Evolutionary conservation across 805 yeast species (phyloP).

Genomic region (Metschnikowia continentalis): DNA sequence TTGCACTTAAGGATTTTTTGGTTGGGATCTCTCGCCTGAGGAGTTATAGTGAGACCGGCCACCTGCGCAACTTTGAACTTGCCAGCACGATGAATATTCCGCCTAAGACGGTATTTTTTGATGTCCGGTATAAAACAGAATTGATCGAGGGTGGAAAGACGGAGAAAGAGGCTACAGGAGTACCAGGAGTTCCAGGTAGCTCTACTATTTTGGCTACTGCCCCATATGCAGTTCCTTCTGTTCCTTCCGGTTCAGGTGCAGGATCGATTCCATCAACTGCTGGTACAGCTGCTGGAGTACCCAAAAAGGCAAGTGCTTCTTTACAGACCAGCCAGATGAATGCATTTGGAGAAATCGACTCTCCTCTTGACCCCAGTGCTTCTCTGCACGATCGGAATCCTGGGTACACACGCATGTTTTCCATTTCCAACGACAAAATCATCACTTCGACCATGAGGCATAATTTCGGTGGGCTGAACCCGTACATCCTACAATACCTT

Average conservation of each 20-base stretch:
- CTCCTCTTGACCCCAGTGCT: constrained; percentile 19
- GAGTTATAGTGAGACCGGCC: constrained; percentile 6
- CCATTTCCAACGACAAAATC: constrained; percentile 28
- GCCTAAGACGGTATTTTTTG: constrained; percentile 38
- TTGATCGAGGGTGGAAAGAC: no score
- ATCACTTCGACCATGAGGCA: constrained; percentile 39
- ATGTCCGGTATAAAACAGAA: constrained; percentile 35
- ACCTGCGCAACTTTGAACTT: constrained; percentile 15
- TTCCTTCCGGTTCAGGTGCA: no score
- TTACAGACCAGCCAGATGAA: constrained; percentile 39
- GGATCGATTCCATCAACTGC: no score
- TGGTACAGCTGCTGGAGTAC: constrained; percentile 11
- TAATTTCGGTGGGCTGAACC: constrained; percentile 67
- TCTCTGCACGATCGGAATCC: neutral
- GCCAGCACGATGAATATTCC: constrained; percentile 17
- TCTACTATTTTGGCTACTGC: no score
- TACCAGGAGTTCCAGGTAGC: no score
- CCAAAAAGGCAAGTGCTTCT: constrained; percentile 32
- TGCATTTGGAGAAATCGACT: constrained; percentile 44
- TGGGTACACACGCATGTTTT: constrained; percentile 26
- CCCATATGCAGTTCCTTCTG: no score
- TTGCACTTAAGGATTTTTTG: constrained; percentile 64
- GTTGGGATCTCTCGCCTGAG: constrained; percentile 29
- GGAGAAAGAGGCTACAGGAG: no score
- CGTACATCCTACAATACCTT: constrained; percentile 56